Conservation (phyloP, 2,329 filamentous ascomycete species). For the Paecilomyces sp. region DNA sequence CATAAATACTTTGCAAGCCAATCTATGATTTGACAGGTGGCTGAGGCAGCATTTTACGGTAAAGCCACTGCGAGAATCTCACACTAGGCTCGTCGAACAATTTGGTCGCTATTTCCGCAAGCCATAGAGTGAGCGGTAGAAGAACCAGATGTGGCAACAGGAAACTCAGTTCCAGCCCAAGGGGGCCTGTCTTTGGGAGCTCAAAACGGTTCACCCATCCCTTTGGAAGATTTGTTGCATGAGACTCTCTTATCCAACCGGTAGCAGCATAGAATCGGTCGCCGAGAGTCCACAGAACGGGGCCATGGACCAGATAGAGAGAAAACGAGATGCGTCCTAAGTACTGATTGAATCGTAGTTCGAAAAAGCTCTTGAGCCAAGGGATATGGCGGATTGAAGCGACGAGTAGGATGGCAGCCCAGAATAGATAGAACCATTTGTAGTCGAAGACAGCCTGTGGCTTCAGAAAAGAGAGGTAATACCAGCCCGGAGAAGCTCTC, state of each 20-base stretch:
- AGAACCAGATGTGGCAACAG: conserved; percentile 54
- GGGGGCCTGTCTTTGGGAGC: conserved; percentile 48
- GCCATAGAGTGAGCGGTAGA: conserved; percentile 52
- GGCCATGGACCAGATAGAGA: conserved; percentile 59
- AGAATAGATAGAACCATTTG: conserved; percentile 64
- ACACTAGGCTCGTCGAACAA: conserved; percentile 56
- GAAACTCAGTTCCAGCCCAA: conserved; percentile 56
- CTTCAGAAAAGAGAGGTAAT: conserved; percentile 53
- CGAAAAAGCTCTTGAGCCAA: conserved; percentile 54
- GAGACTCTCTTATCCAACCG: conserved; percentile 47
- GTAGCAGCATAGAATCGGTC: conserved; percentile 57
- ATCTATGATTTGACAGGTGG: background rate
- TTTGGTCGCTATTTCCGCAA: conserved; percentile 51
- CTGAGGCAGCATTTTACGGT: conserved; percentile 38
- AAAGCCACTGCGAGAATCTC: conserved; percentile 50
- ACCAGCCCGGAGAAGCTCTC: conserved; percentile 52
- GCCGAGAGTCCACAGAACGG: conserved; percentile 52
- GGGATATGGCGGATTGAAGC: conserved; percentile 50
- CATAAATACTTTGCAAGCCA: background rate
- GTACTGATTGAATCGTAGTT: conserved; percentile 52
- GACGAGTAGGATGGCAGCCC: conserved; percentile 52
- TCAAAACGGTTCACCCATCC: conserved; percentile 52
- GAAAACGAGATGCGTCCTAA: conserved; percentile 57
- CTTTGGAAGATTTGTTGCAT: conserved; percentile 43
- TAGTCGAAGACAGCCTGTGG: conserved; percentile 59